Base-by-base conservation (phyloP, 2,329 filamentous ascomycete species). In the Pseudogymnoascus sp. region DNA sequence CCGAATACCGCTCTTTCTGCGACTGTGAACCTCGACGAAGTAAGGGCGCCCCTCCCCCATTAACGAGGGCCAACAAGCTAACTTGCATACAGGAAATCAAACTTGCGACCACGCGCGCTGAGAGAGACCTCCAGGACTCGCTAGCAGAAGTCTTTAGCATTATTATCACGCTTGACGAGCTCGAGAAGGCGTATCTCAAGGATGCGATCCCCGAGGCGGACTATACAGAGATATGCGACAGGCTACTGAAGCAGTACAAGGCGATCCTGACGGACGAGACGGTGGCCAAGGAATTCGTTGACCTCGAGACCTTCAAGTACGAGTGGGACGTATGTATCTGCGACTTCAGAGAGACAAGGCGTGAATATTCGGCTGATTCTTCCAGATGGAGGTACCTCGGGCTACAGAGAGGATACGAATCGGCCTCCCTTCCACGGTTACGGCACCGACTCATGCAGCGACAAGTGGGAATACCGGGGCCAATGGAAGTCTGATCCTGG, bases 61-160 rank as follows among this genome's bases (percentile, higher is more conserved):
- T 44, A n/a, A 62, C 36, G 3, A 15, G 57, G 21, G 21, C 66
- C 72, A 66, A 72, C 65, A 50, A 23, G 33, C 23, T 61, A 60
- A 64, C 63, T 19, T 62, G 40, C 42, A 28, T n/a, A 3, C 38
- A 96, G 89, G 95, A 97, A 82, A 92, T 97, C 70, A 96, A 96
- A 77, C 84, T 99, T 65, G 87, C 91, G 60, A 88, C 90, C 40
- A 96, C 88, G 21, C 87, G 90, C 69, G 88, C 90, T 42, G 93
- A 97, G 78, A 88, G 93, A 66, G 93, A 99, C 74, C 82, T 97
- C 1, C 91, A 97, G 75, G 95, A 97, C 73, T 97, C 95, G 1
- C 85, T 99, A 13, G 95, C 93, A 63, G 95, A 99, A 77, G 87
- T 99, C 23, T 99, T 97, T 77, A 96, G 93, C 78, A 97, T 99